phyloP scores from a whole-genome alignment of 2,329 filamentous ascomycete species.

The Penicillium sp. region DNA sequence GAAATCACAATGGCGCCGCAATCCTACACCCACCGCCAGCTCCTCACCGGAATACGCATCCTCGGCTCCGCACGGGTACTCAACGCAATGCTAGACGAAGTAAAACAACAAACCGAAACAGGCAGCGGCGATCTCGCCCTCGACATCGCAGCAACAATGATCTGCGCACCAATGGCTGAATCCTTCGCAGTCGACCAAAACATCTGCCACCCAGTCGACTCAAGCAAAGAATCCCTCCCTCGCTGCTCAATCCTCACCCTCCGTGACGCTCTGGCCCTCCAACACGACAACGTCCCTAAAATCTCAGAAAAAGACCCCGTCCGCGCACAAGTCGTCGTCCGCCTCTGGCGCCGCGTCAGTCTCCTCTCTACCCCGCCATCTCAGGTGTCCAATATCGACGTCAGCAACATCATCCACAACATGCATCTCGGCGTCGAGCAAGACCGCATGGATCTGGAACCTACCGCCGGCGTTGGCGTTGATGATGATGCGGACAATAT shows the following conservation, averaged over 20 bases:
- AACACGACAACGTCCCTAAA: constrained; percentile 40
- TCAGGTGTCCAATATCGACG: constrained; percentile 42
- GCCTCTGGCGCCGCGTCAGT: constrained; percentile 46
- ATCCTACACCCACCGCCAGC: constrained; percentile 55
- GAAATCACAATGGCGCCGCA: constrained; percentile 54
- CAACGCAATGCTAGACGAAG: constrained; percentile 39
- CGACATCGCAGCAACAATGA: constrained; percentile 44
- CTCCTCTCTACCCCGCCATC: constrained; percentile 38
- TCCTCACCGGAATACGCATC: constrained; percentile 45
- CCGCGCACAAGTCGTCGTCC: constrained; percentile 45
- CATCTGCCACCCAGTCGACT: constrained; percentile 34
- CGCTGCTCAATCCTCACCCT: constrained; percentile 40
- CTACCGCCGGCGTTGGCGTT: constrained; percentile 13
- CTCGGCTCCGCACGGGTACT: constrained; percentile 42
- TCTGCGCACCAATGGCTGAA: constrained; percentile 43
- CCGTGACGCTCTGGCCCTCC: constrained; percentile 40
- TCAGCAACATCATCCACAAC: constrained; percentile 44
- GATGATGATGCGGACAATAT: constrained; percentile 33
- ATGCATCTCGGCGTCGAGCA: constrained; percentile 40
- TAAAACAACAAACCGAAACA: constrained; percentile 42
- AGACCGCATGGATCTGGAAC: constrained; percentile 35
- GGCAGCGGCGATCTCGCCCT: constrained; percentile 43
- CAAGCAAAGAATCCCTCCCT: constrained; percentile 33
- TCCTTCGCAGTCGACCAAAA: constrained; percentile 41
- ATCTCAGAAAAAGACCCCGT: constrained; percentile 45